phyloP scores from a whole-genome alignment of 2,329 filamentous ascomycete genomes.

The Cordyceps militaris region DNA sequence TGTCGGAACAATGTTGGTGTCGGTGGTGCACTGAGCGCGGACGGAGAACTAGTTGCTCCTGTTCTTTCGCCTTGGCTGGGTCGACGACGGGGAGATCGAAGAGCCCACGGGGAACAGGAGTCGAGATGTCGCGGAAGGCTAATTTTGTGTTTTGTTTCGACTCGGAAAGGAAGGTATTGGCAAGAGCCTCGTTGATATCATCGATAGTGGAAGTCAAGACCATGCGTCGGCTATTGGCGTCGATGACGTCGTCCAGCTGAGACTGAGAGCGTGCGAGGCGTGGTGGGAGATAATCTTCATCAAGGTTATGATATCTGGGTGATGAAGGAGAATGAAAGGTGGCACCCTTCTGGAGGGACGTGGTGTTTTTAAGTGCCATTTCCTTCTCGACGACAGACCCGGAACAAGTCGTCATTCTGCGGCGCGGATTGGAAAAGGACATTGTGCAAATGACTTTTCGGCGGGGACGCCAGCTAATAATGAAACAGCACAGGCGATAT shows the following conservation, averaged over 20 bases:
- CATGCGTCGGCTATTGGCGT: slow-evolving; percentile 61
- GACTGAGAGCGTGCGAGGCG: slow-evolving; percentile 61
- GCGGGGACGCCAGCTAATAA: slow-evolving; percentile 21
- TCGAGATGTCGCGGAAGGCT: slow-evolving; percentile 46
- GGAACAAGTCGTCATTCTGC: slow-evolving; percentile 36
- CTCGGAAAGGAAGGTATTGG: slow-evolving; percentile 35
- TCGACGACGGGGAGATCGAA: slow-evolving; percentile 49
- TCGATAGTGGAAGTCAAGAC: slow-evolving; percentile 43
- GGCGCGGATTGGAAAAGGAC: slow-evolving; percentile 37
- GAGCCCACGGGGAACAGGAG: slow-evolving; percentile 53
- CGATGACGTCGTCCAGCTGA: slow-evolving; percentile 63
- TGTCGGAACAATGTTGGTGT: slow-evolving; percentile 68
- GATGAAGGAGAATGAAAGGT: slow-evolving; percentile 51
- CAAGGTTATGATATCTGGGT: slow-evolving; percentile 24
- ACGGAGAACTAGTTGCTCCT: slow-evolving; percentile 45
- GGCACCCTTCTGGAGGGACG: slow-evolving; percentile 61
- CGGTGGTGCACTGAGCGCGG: slow-evolving; percentile 50
- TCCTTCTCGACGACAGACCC: slow-evolving; percentile 34
- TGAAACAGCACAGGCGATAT: slow-evolving; percentile 23
- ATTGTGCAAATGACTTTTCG: slow-evolving; percentile 33
- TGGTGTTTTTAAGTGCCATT: slow-evolving; percentile 46
- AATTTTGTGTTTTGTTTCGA: slow-evolving; percentile 18
- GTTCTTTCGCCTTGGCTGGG: slow-evolving; percentile 37
- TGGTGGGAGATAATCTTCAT: slow-evolving; percentile 41
- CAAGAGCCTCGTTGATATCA: slow-evolving; percentile 57